Evolutionary conservation across 208 protist genomes (phyloP), one percentile per base, ranked within the genome.

Genomic region (Entamoeba invadens): DNA sequence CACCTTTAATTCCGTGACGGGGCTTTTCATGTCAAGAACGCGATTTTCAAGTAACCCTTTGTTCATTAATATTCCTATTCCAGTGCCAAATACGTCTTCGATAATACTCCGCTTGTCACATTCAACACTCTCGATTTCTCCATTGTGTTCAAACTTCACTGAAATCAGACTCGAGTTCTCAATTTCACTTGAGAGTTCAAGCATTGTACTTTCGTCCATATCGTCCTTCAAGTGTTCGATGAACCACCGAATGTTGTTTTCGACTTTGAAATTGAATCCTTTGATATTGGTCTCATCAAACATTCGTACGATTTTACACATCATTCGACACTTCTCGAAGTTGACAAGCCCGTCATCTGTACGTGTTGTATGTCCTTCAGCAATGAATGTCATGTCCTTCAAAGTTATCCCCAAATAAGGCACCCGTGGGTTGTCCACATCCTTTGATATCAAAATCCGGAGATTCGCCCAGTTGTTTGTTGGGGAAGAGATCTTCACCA

Each of bases 381-480:
- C 72, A 35, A 95, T 94, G 46, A 96, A 96, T 6, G 95, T 96
- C n/a, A 96, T 57, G 46, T 96, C 95, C 2, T 91, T 94, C 77
- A 95, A 93, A 94, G 93, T 95, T 47, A 96, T 92, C 31, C 95
- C 95, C 4, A 95, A 46, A 91, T 96, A 95, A 51, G 95, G 95
- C 31, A 96, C 92, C 18, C 95, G 95, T 25, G 95, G 95, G n/a
- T 21, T 92, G 25, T 77, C 31, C 25, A 10, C 38, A 31, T 42
- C 38, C 38, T 77, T 77, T n/a, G 6, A n/a, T n/a, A 77, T 77
- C 38, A 77, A 77, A 77, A 42, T 77, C 10, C 57, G 8, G 25
- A 77, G 38, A n/a, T 1, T n/a, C 6, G 16, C 21, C 57, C 57
- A 77, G 38, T 77, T 77, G 21, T 77, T 18, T 77, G 25, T n/a